Base-by-base conservation (phyloP, 169 alveolate species). In the Babesia caballi region DNA sequence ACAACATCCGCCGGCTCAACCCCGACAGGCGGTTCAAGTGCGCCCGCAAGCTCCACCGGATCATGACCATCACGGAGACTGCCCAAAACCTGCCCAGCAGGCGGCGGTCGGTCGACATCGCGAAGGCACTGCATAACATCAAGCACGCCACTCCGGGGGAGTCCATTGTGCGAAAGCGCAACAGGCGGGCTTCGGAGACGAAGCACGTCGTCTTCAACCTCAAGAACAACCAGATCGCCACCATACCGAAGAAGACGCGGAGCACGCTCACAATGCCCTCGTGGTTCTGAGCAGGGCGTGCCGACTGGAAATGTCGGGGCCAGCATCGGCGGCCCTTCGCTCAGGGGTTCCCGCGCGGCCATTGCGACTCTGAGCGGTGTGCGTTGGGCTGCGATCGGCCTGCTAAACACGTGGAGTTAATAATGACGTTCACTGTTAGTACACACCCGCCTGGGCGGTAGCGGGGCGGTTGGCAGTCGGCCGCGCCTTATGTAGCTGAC, bases 141-240 rank as follows among this genome's bases (percentile, higher is more conserved):
- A 63, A 63, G 60, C 61, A 46, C 30, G 49, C 61, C 5, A 44
- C 1, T 49, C 73, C 73, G 6, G 73, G 36, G 73, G 25, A 63
- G 51, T 63, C 73, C 19, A 63, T 46, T 28, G 49, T 63, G 53
- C 58, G 73, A 8, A 63, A 63, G 50, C 73, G 73, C 60, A 47
- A 63, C 47, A 40, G 73, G 46, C 6, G 3, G n/a, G 4, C n/a
- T 3, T 42, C 53, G 0, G 68, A 53, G 32, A 28, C 57, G 25
- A 66, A 56, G 70, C 67, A 60, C 38, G 88, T 80, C 30, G 88
- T 80, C n/a, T 80, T 80, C 60, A 80, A 80, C 41, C 66, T 80
- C 42, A 54, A 71, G 35, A 80, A 67, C 59, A 80, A 80, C 65
- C 82, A 80, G 38, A 71, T 69, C 23, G 69, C 88, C 14, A 54